Base-by-base conservation (phyloP, 2,329 filamentous ascomycete species). In the Xylariaceae sp. region DNA sequence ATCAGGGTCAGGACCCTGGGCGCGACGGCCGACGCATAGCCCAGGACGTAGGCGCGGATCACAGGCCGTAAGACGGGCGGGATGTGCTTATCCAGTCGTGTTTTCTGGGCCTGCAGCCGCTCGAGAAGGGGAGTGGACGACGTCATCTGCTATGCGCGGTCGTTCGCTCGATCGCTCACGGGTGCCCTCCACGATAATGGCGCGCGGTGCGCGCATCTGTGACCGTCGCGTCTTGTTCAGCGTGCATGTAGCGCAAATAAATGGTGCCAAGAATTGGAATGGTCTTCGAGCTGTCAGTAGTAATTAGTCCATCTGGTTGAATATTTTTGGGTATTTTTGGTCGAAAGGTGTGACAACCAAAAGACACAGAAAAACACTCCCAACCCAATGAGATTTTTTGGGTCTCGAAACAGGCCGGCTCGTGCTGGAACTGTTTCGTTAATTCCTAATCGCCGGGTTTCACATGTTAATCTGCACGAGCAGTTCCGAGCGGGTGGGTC, bases 1-100 rank as follows among this genome's bases (percentile, higher is more conserved):
- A 85, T 64, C 60, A 86, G 71, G 2, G 80, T 81, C 63, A 85
- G 68, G 18, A 87, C 71, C 61, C 83, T 77, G 10, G 84, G 84
- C 34, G 76, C 78, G 6, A 86, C 82, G 39, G 79, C 77, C 55
- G 83, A 86, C 15, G 79, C 79, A 74, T 86, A 87, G 35, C 84
- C 84, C 39, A 87, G 67, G 11, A 84, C 68, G 70, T 85, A 88
- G 51, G 85, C 84, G 60, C 83, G 79, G 56, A 85, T 67, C 23
- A 85, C 71, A 13, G 85, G 84, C 55, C 81, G 78, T 37, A 87
- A 72, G 47, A 77, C 62, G 10, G 79, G 75, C 35, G 83, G 82
- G 50, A 86, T 70, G 62, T 64, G 65, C 45, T 68, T 63, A 63
- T 71, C 67, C 64, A 73, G 67, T 58, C 64, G 62, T 54, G 51